Evolutionary conservation across 2,329 filamentous ascomycete species (phyloP).

Genomic region (Penicillium sp.): DNA sequence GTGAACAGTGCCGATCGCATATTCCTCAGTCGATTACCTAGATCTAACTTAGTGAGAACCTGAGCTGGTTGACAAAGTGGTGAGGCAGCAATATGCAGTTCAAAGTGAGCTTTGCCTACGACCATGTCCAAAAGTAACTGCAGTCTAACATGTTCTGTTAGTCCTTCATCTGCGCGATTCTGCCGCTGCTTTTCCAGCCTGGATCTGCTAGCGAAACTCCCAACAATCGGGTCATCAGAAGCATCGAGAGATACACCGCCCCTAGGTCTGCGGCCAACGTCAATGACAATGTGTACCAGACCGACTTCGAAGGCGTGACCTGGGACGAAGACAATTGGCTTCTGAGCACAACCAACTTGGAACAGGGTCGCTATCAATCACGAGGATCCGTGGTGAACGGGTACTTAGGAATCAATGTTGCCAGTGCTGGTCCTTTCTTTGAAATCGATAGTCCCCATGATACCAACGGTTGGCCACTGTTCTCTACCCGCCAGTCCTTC

Average conservation of each 20-base stretch:
- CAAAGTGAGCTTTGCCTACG: slow-evolving; percentile 15
- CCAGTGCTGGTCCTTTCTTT: slow-evolving; percentile 67
- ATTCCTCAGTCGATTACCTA: too few relatives aligned
- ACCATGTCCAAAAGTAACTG: too few relatives aligned
- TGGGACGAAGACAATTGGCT: slow-evolving; percentile 65
- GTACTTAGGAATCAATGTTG: slow-evolving; percentile 67
- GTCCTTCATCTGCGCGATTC: slow-evolving; percentile 14
- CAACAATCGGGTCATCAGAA: slow-evolving; percentile 22
- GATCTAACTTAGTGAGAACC: too few relatives aligned
- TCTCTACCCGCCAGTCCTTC: slow-evolving; percentile 66
- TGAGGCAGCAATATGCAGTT: too few relatives aligned
- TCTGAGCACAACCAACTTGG: slow-evolving; percentile 57
- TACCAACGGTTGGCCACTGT: slow-evolving; percentile 71
- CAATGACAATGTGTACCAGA: slow-evolving; percentile 47
- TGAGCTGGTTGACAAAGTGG: too few relatives aligned
- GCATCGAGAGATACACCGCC: slow-evolving; percentile 24
- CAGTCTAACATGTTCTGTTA: too few relatives aligned
- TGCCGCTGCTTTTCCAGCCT: slow-evolving; percentile 22
- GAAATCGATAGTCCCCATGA: slow-evolving; percentile 61
- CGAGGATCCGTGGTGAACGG: slow-evolving; percentile 67
- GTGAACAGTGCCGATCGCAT: too few relatives aligned
- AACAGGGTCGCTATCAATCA: slow-evolving; percentile 64
- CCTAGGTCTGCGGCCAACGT: slow-evolving; percentile 9
- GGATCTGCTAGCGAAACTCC: slow-evolving; percentile 10
- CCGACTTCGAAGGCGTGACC: slow-evolving; percentile 56